Evolutionary conservation across 345 rosid genomes (phyloP).

Genomic region (Hypericum androsaemum): DNA sequence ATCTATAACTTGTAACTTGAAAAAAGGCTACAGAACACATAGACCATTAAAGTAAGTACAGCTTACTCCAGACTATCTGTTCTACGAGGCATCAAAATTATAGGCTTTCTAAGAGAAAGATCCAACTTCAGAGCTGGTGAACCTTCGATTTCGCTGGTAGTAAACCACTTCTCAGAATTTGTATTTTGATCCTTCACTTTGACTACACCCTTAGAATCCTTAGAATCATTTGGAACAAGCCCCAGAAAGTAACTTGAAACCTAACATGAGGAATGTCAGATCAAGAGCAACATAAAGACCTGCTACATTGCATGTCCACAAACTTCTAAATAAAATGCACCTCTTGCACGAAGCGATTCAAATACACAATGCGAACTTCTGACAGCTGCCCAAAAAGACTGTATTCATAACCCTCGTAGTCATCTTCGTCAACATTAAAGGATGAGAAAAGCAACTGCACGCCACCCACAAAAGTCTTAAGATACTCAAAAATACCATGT

Average conservation of each 20-base stretch:
- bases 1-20: slow-evolving; percentile 1
- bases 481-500: slow-evolving; percentile 8
- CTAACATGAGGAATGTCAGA: slow-evolving; percentile 35
- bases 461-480: neutral
- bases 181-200: slow-evolving; percentile 78
- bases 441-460: slow-evolving; percentile 80
- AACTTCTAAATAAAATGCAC: slow-evolving; percentile 25
- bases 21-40: neutral
- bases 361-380: slow-evolving; percentile 89
- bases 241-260: slow-evolving; percentile 79
- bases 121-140: slow-evolving; percentile 89
- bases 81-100: slow-evolving; percentile 88
- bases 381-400: slow-evolving; percentile 85
- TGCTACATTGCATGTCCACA: neutral
- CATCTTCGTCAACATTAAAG: slow-evolving; percentile 73
- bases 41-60: slow-evolving; percentile 10
- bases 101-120: slow-evolving; percentile 83
- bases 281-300: slow-evolving; percentile 4
- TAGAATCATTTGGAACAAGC: slow-evolving; percentile 65
- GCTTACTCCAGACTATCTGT: slow-evolving; percentile 91
- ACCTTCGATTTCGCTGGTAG: slow-evolving; percentile 83
- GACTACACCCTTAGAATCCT: slow-evolving; percentile 53
- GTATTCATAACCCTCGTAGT: slow-evolving; percentile 81
- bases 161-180: slow-evolving; percentile 83
- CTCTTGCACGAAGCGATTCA: slow-evolving; percentile 98